phyloP scores from a whole-genome alignment of 1,139 yeast species.

The Kodamaea sp. region DNA sequence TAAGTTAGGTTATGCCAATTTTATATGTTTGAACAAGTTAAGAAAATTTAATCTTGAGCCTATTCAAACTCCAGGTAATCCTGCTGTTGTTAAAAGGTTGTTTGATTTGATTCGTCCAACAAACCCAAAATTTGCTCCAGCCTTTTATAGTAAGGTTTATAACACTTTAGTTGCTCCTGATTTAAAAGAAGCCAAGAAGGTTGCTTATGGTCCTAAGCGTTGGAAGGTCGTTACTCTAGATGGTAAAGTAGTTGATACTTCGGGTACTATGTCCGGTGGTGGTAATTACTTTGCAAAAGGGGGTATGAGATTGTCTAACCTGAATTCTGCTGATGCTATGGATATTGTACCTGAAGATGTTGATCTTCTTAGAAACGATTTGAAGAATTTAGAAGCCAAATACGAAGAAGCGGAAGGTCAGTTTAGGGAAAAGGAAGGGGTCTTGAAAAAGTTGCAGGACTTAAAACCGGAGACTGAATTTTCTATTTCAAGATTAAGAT shows the following conservation, averaged over 20 bases:
- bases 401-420: constrained; percentile 52
- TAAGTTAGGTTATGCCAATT: constrained; percentile 84
- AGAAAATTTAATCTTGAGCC: constrained; percentile 57
- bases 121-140: constrained; percentile 71
- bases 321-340: constrained; percentile 18
- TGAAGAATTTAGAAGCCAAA: constrained; percentile 52
- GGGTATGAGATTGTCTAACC: constrained; percentile 50
- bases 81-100: constrained; percentile 72
- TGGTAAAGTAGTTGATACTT: constrained; percentile 89
- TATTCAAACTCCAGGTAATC: constrained; percentile 62
- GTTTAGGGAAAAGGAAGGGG: constrained; percentile 56
- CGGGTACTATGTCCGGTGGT: constrained; percentile 98
- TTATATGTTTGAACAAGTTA: constrained; percentile 74
- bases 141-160: constrained; percentile 81
- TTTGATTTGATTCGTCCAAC: constrained; percentile 76
- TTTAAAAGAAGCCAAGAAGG: constrained; percentile 75
- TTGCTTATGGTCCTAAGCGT: constrained; percentile 79
- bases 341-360: constrained; percentile 57
- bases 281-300: constrained; percentile 68
- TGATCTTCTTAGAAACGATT: constrained; percentile 49
- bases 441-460: constrained; percentile 56
- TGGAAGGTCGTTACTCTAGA: constrained; percentile 90
- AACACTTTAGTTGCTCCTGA: constrained; percentile 86
- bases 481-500: constrained; percentile 52
- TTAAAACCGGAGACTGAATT: constrained; percentile 69